These are phyloP conservation scores for Epichloe typhina DNA, from an alignment of 2,329 filamentous ascomycete genomes.

Conservation along the genomic window DNA sequence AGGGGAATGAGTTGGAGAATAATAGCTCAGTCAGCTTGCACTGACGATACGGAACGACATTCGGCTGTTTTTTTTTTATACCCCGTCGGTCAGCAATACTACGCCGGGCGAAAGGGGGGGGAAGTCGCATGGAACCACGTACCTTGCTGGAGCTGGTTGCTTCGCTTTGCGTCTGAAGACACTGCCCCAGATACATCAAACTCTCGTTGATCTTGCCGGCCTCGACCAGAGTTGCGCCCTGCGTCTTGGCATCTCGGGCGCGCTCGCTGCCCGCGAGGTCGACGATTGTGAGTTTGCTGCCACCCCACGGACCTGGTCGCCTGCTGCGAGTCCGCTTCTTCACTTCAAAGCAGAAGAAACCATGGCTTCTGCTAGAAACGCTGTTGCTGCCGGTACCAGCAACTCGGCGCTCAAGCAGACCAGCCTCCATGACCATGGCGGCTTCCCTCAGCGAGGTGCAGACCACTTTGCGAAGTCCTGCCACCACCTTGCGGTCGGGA, in stretches of 20 bases:
- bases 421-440: conserved; percentile 78
- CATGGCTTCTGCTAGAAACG: conserved; percentile 81
- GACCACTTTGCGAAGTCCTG: conserved; percentile 79
- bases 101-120: not conserved
- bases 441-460: conserved; percentile 75
- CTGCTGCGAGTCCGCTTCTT: conserved; percentile 55
- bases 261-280: conserved; percentile 90
- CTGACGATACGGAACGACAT: conserved; percentile 65
- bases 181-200: conserved; percentile 95
- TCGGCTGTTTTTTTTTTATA: conserved; percentile 36
- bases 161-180: conserved; percentile 87
- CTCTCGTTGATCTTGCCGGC: conserved; percentile 98
- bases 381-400: conserved; percentile 89
- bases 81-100: not conserved
- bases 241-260: conserved; percentile 84
- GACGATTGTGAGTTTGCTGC: conserved; percentile 73
- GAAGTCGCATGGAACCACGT: conserved; percentile 10
- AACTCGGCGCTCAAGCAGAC: conserved; percentile 73
- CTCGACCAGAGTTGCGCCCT: conserved; percentile 82
- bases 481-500: conserved; percentile 86
- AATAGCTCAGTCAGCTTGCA: conserved; percentile 77
- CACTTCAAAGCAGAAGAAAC: conserved; percentile 90
- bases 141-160: conserved; percentile 62
- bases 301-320: conserved; percentile 49
- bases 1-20: conserved; percentile 79